These are phyloP conservation scores for Geotrichum phurueaensis DNA, from an alignment of 1,139 yeast genomes.

Conservation along the genomic window DNA sequence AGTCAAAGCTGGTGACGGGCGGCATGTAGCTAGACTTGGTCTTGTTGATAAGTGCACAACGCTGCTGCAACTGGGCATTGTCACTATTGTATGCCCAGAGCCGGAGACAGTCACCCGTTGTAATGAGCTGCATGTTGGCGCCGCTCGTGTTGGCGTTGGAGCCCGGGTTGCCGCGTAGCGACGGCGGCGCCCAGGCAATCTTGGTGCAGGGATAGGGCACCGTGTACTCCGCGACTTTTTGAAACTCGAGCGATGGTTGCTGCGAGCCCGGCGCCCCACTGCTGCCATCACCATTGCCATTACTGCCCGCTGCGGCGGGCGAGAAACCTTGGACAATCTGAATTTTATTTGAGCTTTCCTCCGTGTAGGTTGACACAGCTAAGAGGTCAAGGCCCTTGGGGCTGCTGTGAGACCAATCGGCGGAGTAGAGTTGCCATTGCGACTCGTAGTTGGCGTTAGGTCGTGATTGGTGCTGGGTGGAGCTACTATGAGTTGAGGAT, in stretches of 20 bases:
- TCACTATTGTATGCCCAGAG: slow-evolving; percentile 50
- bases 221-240: slow-evolving; percentile 44
- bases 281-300: not conserved
- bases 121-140: slow-evolving; percentile 45
- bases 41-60: slow-evolving; percentile 40
- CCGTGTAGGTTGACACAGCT: slow-evolving; percentile 65
- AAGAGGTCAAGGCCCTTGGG: slow-evolving; percentile 45
- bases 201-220: slow-evolving; percentile 65
- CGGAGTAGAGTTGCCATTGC: slow-evolving; percentile 56
- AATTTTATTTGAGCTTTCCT: slow-evolving; percentile 40
- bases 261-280: slow-evolving; percentile 18
- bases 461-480: not conserved
- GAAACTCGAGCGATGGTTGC: slow-evolving; percentile 25
- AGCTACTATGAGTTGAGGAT: not conserved
- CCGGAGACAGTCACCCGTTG: slow-evolving; percentile 67
- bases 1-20: slow-evolving; percentile 78
- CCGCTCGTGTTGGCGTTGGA: not conserved
- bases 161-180: slow-evolving; percentile 9
- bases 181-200: slow-evolving; percentile 64
- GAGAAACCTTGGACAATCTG: slow-evolving; percentile 21
- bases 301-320: not conserved
- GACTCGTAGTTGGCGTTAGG: slow-evolving; percentile 45
- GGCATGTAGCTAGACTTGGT: slow-evolving; percentile 43
- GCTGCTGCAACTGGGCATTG: slow-evolving; percentile 38
- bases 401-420: slow-evolving; percentile 55